Evolutionary conservation across 2,329 filamentous ascomycete genomes (phyloP).

Genomic region (Penicillium griseofulvum): DNA sequence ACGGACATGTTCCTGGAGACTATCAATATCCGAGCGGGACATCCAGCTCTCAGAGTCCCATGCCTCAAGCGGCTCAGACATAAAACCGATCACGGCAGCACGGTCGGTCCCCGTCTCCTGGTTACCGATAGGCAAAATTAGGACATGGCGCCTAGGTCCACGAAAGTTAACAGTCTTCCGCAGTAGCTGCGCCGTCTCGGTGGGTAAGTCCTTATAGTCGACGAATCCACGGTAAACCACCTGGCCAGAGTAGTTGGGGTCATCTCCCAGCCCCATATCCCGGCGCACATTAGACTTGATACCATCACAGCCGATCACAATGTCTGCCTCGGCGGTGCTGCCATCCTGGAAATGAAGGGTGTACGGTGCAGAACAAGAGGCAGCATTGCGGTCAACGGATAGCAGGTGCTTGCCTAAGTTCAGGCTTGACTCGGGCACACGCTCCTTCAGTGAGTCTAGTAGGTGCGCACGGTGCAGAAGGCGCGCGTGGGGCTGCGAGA

Average conservation of each 20-base stretch:
- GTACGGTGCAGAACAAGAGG: conserved; percentile 25
- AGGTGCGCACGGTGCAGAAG: conserved; percentile 35
- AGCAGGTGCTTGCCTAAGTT: conserved; percentile 29
- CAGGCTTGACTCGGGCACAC: conserved; percentile 26
- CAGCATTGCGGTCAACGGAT: conserved; percentile 20
- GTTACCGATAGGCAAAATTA: conserved; percentile 40
- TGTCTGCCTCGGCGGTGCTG: conserved; percentile 40
- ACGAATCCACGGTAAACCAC: conserved; percentile 41
- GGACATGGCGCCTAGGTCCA: conserved; percentile 32
- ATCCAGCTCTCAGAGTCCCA: conserved; percentile 40
- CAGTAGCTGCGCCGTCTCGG: conserved; percentile 30
- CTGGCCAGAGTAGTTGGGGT: conserved; percentile 36
- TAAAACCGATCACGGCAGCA: conserved; percentile 38
- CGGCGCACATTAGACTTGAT: conserved; percentile 49
- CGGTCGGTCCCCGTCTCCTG: conserved; percentile 31
- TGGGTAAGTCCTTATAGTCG: conserved; percentile 32
- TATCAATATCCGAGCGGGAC: conserved; percentile 33
- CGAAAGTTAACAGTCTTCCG: conserved; percentile 37
- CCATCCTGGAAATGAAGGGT: conserved; percentile 47
- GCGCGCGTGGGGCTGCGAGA: conserved; percentile 25
- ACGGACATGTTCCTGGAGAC: conserved; percentile 32
- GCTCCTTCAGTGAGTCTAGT: conserved; percentile 36
- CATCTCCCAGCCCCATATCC: conserved; percentile 27
- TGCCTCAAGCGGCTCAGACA: conserved; percentile 36
- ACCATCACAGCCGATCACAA: conserved; percentile 50